Evolutionary conservation across 1,284 basidiomycete genomes (phyloP).

Genomic region (Erythrobasidium hasegawianum): DNA sequence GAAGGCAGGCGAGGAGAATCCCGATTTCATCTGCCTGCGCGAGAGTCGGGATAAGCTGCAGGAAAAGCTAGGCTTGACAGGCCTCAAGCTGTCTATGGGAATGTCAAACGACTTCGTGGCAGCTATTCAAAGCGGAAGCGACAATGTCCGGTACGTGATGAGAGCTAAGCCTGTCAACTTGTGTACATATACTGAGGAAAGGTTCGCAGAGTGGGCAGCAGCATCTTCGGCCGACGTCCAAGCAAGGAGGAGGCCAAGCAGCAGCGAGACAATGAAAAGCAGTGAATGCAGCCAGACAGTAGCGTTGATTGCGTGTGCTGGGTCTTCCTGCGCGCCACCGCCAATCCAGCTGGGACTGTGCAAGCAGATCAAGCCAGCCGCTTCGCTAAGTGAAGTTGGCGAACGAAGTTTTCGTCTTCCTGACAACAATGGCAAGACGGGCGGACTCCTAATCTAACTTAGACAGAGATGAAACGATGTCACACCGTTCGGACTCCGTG

Average conservation of each 20-base stretch:
- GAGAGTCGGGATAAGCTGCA: slow-evolving; percentile 60
- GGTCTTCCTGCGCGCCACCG: too few relatives aligned
- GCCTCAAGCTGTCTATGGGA: slow-evolving; percentile 85
- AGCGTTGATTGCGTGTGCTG: too few relatives aligned
- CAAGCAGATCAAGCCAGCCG: too few relatives aligned
- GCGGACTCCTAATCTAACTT: too few relatives aligned
- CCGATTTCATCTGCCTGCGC: slow-evolving; percentile 73
- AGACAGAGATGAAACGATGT: too few relatives aligned
- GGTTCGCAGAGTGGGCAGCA: slow-evolving; percentile 65
- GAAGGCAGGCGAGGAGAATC: slow-evolving; percentile 61
- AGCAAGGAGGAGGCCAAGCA: slow-evolving; percentile 36
- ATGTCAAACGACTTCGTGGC: slow-evolving; percentile 95
- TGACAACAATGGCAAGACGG: too few relatives aligned
- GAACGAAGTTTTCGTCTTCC: too few relatives aligned
- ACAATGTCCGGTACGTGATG: slow-evolving; percentile 63
- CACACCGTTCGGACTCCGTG: too few relatives aligned
- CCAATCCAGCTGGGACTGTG: too few relatives aligned
- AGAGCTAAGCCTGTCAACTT: too few relatives aligned
- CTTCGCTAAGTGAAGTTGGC: too few relatives aligned
- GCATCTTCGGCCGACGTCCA: slow-evolving; percentile 69
- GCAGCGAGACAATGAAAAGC: slow-evolving; percentile 19
- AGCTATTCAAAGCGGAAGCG: slow-evolving; percentile 76
- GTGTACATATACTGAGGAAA: neutral
- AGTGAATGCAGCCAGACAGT: neutral
- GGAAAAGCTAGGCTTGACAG: slow-evolving; percentile 47